Evolutionary conservation across 129 eudicot genomes (phyloP).

Genomic region (Centaurea solstitialis): DNA sequence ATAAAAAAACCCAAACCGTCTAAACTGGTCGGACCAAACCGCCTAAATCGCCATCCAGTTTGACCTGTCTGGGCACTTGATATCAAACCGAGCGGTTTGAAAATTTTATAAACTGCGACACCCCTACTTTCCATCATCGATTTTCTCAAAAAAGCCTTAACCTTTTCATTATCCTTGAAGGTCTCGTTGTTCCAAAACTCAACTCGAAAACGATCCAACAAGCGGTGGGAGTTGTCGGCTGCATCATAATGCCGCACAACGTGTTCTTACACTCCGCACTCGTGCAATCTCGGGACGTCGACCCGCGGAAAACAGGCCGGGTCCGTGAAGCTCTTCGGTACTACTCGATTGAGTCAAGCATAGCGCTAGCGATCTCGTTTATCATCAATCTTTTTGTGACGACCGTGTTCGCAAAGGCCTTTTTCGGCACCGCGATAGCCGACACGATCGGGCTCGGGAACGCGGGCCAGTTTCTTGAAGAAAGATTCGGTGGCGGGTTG

Average conservation of each 20-base stretch:
- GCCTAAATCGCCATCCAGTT: no score
- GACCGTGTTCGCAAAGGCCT: constrained; percentile 91
- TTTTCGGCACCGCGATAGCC: constrained; percentile 80
- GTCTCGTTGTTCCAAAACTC: constrained; percentile 80
- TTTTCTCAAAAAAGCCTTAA: background rate
- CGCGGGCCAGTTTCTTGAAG: constrained; percentile 81
- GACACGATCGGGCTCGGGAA: constrained; percentile 76
- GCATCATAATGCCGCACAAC: constrained; percentile 95
- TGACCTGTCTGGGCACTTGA: no score
- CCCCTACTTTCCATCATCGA: background rate
- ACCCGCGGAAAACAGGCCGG: constrained; percentile 62
- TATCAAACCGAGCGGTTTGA: no score
- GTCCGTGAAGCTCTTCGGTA: constrained; percentile 85
- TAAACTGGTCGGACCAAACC: no score
- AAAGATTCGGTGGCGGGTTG: constrained; percentile 81
- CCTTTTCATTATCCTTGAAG: constrained; percentile 36
- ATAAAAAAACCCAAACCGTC: no score
- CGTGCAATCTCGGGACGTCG: constrained; percentile 87
- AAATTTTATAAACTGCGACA: no score
- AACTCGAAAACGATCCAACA: constrained; percentile 79
- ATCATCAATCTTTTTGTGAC: constrained; percentile 78
- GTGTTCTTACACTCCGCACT: constrained; percentile 95
- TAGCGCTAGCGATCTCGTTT: constrained; percentile 76
- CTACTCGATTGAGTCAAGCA: constrained; percentile 80
- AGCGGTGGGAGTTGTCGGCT: constrained; percentile 96